Percentiles rank a stretch among this genome's conserved stretches.
Conservation (phyloP, 2,329 filamentous ascomycete genomes). For the Fusarium miscanthi region DNA sequence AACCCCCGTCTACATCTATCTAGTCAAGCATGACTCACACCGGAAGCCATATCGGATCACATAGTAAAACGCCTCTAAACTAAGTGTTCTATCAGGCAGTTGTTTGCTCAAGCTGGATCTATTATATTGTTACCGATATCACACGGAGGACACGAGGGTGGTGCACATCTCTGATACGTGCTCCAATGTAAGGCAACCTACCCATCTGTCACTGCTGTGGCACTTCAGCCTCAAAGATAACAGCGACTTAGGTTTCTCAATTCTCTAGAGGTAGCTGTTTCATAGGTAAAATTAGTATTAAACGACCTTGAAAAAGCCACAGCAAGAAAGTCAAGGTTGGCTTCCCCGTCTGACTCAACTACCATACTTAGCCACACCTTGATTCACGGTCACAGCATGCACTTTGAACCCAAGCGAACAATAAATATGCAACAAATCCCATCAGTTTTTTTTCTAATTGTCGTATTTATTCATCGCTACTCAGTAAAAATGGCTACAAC, state of each 20-base stretch:
- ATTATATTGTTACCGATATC: not conserved
- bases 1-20: not conserved
- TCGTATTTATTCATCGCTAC: not conserved
- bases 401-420: not conserved
- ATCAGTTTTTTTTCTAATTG: not conserved
- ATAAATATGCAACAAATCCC: not conserved
- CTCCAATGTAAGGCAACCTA: not conserved
- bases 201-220: not conserved
- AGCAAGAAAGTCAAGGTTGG: not conserved
- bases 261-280: not conserved
- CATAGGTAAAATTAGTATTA: not conserved
- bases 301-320: not conserved
- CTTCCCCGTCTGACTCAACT: slow-evolving; percentile 39
- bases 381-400: not conserved
- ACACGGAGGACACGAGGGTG: not conserved
- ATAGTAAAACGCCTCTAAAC: not conserved
- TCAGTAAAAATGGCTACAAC: slow-evolving; percentile 14
- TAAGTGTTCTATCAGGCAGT: not conserved
- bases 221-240: not conserved
- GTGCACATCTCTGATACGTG: not conserved
- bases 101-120: not conserved
- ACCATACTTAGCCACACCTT: slow-evolving; percentile 31
- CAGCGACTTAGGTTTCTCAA: not conserved
- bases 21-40: not conserved
- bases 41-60: not conserved